Evolutionary conservation across 768 basidiomycete species (phyloP).

Genomic region (Fomitopsis serialis): DNA sequence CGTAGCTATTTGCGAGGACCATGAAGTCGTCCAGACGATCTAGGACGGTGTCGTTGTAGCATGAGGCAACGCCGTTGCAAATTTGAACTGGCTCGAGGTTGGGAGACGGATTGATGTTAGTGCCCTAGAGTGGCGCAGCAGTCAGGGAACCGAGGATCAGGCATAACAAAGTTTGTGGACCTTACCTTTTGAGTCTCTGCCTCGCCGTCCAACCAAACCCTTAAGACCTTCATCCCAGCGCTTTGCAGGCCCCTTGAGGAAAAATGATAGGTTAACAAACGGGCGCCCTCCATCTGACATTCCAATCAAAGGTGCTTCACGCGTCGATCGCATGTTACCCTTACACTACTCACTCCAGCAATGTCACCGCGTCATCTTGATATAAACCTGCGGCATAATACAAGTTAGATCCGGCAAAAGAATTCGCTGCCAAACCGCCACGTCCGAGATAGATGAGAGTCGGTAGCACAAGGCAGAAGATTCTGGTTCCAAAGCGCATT

Average conservation of each 20-base stretch:
- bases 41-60: conserved; percentile 32
- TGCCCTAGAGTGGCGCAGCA: conserved; percentile 11
- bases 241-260: conserved; percentile 14
- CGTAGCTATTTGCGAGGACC: conserved; percentile 29
- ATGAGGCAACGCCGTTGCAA: conserved; percentile 20
- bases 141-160: too few relatives aligned
- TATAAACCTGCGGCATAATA: conserved; percentile 22
- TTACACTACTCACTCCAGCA: conserved; percentile 10
- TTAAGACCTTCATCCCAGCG: conserved; percentile 20
- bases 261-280: background rate
- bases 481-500: too few relatives aligned
- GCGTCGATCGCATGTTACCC: too few relatives aligned
- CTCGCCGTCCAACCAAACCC: conserved; percentile 21
- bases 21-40: conserved; percentile 35
- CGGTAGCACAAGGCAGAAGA: too few relatives aligned
- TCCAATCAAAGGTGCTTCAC: too few relatives aligned
- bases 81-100: conserved; percentile 30
- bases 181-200: conserved; percentile 15
- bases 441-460: too few relatives aligned
- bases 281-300: background rate
- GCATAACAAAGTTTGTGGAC: background rate
- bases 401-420: conserved; percentile 20
- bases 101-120: conserved; percentile 22
- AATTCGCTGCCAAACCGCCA: conserved; percentile 4
- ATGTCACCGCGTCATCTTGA: conserved; percentile 8